phyloP scores from a whole-genome alignment of 805 yeast species.

The Wickerhamomyces kurtzmanii region DNA sequence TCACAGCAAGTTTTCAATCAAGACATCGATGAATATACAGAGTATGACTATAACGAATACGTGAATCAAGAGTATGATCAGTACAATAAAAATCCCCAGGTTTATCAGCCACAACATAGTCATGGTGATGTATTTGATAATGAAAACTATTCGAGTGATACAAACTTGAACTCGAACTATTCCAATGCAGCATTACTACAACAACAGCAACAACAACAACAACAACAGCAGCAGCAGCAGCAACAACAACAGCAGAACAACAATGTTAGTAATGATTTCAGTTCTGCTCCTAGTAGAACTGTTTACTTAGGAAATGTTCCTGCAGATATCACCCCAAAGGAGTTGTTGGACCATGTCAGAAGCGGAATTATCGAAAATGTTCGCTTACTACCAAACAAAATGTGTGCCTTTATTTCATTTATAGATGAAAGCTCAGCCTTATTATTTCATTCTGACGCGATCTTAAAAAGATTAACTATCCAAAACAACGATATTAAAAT shows the following conservation, averaged over 20 bases:
- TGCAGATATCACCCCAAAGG: slow-evolving; percentile 66
- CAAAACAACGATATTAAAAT: slow-evolving; percentile 75
- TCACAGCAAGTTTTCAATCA: slow-evolving; percentile 1
- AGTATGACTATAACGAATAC: not conserved
- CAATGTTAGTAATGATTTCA: slow-evolving; percentile 15
- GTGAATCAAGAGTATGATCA: no score
- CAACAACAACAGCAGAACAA: not conserved
- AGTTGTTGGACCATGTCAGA: slow-evolving; percentile 80
- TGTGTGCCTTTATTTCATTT: slow-evolving; percentile 86
- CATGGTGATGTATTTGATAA: no score
- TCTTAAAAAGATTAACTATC: slow-evolving; percentile 71
- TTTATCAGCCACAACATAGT: no score
- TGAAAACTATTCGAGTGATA: no score
- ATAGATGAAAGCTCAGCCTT: slow-evolving; percentile 83
- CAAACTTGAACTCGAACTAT: not conserved
- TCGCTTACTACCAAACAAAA: slow-evolving; percentile 69
- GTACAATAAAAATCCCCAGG: no score
- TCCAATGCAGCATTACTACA: not conserved
- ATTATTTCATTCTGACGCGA: slow-evolving; percentile 89
- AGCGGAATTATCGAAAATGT: slow-evolving; percentile 83
- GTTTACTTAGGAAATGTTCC: slow-evolving; percentile 89
- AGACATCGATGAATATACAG: not conserved
- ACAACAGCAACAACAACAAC: not conserved
- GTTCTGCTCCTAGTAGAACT: slow-evolving; percentile 64
- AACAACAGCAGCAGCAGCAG: no score